phyloP scores from a whole-genome alignment of 73 alveolate genomes.

The Urostyla sp. region DNA sequence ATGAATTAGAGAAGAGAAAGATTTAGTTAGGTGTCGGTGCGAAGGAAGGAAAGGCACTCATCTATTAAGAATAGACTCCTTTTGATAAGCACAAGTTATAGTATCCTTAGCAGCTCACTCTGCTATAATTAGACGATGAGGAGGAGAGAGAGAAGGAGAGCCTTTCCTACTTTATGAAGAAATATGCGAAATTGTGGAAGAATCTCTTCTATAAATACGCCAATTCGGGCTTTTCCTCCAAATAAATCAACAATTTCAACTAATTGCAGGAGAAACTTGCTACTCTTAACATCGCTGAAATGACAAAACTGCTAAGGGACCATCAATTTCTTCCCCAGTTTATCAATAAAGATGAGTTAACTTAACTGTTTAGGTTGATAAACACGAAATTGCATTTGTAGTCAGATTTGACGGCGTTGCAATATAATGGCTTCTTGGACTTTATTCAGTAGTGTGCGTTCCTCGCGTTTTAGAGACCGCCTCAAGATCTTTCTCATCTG shows the following conservation, averaged over 20 bases:
- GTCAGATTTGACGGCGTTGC: constrained; percentile 54
- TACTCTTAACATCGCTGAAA: constrained; percentile 77
- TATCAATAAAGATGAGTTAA: constrained; percentile 63
- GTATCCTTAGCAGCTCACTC: constrained; percentile 40
- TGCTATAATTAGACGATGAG: constrained; percentile 74
- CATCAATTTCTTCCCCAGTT: constrained; percentile 65
- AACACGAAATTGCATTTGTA: constrained; percentile 50
- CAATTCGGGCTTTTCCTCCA: constrained; percentile 73
- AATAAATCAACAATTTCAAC: constrained; percentile 70
- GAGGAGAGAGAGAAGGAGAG: constrained; percentile 83
- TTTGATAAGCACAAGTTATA: constrained; percentile 44
- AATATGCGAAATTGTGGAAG: constrained; percentile 69
- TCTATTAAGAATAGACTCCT: constrained; percentile 59
- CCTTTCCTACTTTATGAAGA: constrained; percentile 69
- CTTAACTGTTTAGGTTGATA: constrained; percentile 54
- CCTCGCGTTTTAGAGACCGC: constrained; percentile 66
- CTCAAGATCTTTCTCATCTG: constrained; percentile 69
- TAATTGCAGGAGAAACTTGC: constrained; percentile 62
- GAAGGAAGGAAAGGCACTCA: constrained; percentile 57
- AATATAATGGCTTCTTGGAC: constrained; percentile 56
- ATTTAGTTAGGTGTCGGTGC: constrained; percentile 48
- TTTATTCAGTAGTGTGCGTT: constrained; percentile 67
- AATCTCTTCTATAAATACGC: constrained; percentile 75
- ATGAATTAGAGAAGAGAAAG: constrained; percentile 74
- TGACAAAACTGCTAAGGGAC: constrained; percentile 75